Evolutionary conservation across 2,329 filamentous ascomycete genomes (phyloP).

Genomic region (Iodosphaeria phyllophila): DNA sequence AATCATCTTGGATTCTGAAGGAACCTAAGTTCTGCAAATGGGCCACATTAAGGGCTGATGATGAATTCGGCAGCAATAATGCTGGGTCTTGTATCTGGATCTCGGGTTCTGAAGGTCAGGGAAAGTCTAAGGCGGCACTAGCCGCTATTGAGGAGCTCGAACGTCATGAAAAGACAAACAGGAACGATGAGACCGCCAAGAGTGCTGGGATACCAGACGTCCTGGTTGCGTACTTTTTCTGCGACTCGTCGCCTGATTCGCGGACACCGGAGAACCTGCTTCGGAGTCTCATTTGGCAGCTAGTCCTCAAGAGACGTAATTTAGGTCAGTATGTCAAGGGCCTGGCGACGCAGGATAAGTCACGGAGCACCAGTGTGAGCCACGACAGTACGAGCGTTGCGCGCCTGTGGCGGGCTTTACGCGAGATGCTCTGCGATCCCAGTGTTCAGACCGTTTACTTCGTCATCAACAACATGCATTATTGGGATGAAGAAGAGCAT

Average conservation of each 20-base stretch:
- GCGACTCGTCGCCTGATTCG: constrained; percentile 17
- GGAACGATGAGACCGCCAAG: constrained; percentile 10
- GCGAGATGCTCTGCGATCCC: constrained; percentile 21
- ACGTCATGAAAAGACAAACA: constrained; percentile 5
- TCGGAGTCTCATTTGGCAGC: constrained; percentile 19
- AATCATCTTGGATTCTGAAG: constrained; percentile 19
- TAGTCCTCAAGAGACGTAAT: constrained; percentile 15
- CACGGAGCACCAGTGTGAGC: constrained; percentile 12
- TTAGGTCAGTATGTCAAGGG: constrained; percentile 18
- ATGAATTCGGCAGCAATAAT: constrained; percentile 2
- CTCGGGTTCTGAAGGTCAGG: constrained; percentile 20
- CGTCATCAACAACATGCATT: constrained; percentile 21
- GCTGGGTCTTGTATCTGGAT: constrained; percentile 18
- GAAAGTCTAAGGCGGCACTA: constrained; percentile 21
- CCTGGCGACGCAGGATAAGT: constrained; percentile 14
- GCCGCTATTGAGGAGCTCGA: constrained; percentile 19
- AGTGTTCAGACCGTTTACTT: constrained; percentile 19
- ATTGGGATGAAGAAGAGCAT: too few relatives aligned
- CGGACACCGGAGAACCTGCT: constrained; percentile 20
- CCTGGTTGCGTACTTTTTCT: constrained; percentile 22
- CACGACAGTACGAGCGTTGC: too few relatives aligned
- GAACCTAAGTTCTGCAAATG: constrained; percentile 17
- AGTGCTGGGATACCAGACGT: too few relatives aligned
- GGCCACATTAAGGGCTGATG: constrained; percentile 9
- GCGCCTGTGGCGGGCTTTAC: constrained; percentile 21